Base-by-base conservation (phyloP, 345 rosid species). In the Aegle marmelos region DNA sequence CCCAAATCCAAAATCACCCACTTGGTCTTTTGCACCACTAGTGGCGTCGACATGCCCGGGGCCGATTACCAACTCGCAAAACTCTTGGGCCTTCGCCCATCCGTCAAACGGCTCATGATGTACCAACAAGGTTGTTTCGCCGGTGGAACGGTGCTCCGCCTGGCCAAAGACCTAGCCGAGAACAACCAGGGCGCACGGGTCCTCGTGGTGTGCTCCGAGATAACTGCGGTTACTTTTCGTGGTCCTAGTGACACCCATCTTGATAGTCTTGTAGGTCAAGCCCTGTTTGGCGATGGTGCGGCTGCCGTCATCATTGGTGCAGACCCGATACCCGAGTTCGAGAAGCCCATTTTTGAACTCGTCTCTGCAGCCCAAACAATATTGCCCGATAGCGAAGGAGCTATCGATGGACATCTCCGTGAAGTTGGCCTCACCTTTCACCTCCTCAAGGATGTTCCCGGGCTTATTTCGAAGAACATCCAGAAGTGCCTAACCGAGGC, bases 41-140 rank as follows among this genome's bases (percentile, higher is more conserved):
- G 88, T 21, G 91, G 90, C 1, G 86, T 85, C 0, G 91, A 86
- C 84, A 88, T 89, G 91, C 91, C 91, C 2, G 91, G 92, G 2
- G 89, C 86, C 28, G 92, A 89, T 74, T 88, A 85, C 80, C 88
- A 85, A 71, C 91, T 89, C 78, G 82, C 89, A 60, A 89, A 89
- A 77, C 88, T 89, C 61, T 37, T 89, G 28, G 91, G 92, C 30
- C 86, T 89, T 14, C 86, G 88, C 45, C 86, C 92, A 1, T 81
- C 87, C 0, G 87, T 89, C 25, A 87, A 89, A 68, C 87, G 90
- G 7, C 79, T 78, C 80, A 89, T 89, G 92, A 85, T 89, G 88
- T 87, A 87, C 72, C 92, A 87, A 65, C 90, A 87, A 63, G 90
- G 90, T 2, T 88, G 91, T 67, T 88, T 79, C 5, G 89, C 83